Evolutionary conservation across 2,329 filamentous ascomycete genomes (phyloP).

Genomic region (Diplocarpon mali): DNA sequence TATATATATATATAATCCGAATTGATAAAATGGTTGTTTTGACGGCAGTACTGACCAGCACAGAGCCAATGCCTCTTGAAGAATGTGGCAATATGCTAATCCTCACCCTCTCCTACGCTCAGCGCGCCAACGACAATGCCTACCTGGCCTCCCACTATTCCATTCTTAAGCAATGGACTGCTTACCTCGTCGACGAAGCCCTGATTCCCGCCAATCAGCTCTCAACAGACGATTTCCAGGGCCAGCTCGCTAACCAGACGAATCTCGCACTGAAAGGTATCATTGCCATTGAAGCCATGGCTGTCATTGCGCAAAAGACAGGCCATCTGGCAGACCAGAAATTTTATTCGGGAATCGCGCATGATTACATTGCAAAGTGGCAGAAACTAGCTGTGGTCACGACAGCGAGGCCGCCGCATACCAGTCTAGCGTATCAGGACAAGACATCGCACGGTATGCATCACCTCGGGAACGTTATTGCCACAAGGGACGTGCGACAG

Average conservation of each 20-base stretch:
- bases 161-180: conserved; percentile 68
- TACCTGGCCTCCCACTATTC: conserved; percentile 57
- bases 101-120: conserved; percentile 63
- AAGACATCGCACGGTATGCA: conserved; percentile 29
- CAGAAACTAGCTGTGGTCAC: conserved; percentile 57
- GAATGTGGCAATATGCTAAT: conserved; percentile 78
- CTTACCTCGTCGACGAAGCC: conserved; percentile 62
- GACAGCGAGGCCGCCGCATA: conserved; percentile 50
- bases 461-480: background rate
- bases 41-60: background rate
- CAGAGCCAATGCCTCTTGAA: conserved; percentile 65
- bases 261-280: conserved; percentile 79
- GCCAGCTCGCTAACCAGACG: conserved; percentile 66
- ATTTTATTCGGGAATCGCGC: conserved; percentile 51
- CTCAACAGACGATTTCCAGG: conserved; percentile 77
- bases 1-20: too few species aligned
- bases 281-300: conserved; percentile 73
- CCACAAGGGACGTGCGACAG: too few species aligned
- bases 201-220: conserved; percentile 67
- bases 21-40: too few species aligned
- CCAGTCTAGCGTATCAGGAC: conserved; percentile 71
- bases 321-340: conserved; percentile 46
- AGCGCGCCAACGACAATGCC: conserved; percentile 39
- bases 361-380: conserved; percentile 64
- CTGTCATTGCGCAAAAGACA: conserved; percentile 52